Percentiles rank a stretch among this genome's conserved stretches.
Conservation (phyloP, 202 grass and related monocot genomes). For the Schoenoplectus triqueter region DNA sequence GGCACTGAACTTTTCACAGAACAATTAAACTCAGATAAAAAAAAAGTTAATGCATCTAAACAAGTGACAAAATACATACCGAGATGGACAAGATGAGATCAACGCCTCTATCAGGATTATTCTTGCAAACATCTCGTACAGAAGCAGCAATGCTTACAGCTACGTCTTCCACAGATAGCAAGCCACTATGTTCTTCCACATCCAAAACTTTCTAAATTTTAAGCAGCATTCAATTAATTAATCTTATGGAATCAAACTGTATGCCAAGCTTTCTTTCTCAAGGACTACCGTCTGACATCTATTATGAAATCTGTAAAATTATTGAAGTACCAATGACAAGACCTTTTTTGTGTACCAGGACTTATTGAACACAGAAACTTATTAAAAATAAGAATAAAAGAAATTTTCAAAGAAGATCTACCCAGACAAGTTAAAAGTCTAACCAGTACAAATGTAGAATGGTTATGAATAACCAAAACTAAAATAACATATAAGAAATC, state of each 20-base stretch:
- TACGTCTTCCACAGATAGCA: constrained; percentile 67
- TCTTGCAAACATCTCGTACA: constrained; percentile 88
- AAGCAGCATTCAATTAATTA: constrained; percentile 34
- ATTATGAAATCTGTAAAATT: neutral
- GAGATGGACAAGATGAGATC: constrained; percentile 89
- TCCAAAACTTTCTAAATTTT: constrained; percentile 70
- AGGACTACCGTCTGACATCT: neutral
- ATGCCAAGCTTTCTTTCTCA: constrained; percentile 13
- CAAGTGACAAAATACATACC: constrained; percentile 48
- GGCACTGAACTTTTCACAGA: neutral
- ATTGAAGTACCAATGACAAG: neutral
- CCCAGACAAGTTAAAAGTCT: neutral
- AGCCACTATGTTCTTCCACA: constrained; percentile 58
- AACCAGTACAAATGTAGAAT: neutral
- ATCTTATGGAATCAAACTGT: constrained; percentile 13
- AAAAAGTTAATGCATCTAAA: neutral
- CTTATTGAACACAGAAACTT: neutral
- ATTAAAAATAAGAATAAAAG: neutral
- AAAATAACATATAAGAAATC: neutral
- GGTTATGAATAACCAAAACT: neutral
- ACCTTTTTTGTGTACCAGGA: neutral
- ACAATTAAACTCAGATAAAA: constrained; percentile 6
- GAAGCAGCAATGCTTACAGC: constrained; percentile 74
- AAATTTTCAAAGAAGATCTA: neutral
- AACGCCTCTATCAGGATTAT: constrained; percentile 91